Percentiles rank a stretch among this genome's conserved stretches.
Conservation (phyloP, 2,329 filamentous ascomycete species). For the Bertia moriformis region DNA sequence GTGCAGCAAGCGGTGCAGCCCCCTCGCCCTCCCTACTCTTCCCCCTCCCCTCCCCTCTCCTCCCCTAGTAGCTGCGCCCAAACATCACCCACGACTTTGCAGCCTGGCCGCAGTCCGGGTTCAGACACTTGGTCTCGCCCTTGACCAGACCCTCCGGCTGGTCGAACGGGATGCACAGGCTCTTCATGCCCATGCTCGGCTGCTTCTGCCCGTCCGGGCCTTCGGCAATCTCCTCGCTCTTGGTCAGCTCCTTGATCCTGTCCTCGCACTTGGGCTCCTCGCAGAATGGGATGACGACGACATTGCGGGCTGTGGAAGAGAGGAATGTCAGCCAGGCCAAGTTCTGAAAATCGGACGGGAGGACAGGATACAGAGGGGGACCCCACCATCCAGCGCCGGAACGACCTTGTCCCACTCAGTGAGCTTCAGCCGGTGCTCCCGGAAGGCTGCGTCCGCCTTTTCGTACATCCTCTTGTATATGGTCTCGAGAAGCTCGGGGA, state of each 20-base stretch:
- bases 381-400: too few species aligned
- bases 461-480: conserved; percentile 64
- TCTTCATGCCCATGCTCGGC: conserved; percentile 54
- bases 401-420: conserved; percentile 85
- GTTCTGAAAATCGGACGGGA: too few species aligned
- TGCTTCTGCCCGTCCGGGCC: conserved; percentile 35
- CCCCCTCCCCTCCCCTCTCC: too few species aligned
- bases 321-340: background rate
- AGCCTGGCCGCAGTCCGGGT: conserved; percentile 63
- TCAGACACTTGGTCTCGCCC: conserved; percentile 81
- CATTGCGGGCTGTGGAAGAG: conserved; percentile 36
- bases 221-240: conserved; percentile 49
- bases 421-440: conserved; percentile 65
- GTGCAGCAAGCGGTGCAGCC: too few species aligned
- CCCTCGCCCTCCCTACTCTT: too few species aligned
- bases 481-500: conserved; percentile 71
- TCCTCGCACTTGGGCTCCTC: conserved; percentile 71
- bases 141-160: conserved; percentile 68
- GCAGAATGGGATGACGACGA: conserved; percentile 84
- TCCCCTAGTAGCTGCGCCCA: too few species aligned
- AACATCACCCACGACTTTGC: conserved; percentile 90
- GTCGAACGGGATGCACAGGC: conserved; percentile 50
- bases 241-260: conserved; percentile 83
- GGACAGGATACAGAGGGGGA: conserved; percentile 78
- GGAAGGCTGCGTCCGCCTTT: conserved; percentile 66